phyloP scores from a whole-genome alignment of 306 rosid species.

The Neltuma alba region DNA sequence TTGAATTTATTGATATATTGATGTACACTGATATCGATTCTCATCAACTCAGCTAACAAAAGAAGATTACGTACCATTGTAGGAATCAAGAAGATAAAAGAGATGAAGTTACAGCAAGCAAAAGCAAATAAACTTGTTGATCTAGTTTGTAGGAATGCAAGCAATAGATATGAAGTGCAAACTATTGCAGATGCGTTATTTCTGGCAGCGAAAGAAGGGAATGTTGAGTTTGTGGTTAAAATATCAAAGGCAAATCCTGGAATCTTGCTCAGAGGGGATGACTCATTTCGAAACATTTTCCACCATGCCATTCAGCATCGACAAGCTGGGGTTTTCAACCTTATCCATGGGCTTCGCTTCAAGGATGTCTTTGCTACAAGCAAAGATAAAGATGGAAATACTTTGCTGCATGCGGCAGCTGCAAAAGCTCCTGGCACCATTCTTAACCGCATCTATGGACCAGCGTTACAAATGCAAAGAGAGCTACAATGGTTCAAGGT shows the following conservation, averaged over 20 bases:
- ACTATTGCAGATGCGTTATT: neutral
- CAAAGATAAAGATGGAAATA: rapidly evolving
- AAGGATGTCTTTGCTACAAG: neutral
- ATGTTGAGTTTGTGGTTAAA: neutral
- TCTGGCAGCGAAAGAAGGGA: neutral
- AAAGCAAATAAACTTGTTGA: neutral
- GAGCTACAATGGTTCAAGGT: conserved; percentile 27
- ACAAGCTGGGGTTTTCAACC: too few species aligned
- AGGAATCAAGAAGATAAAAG: conserved; percentile 4
- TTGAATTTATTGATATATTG: too few species aligned
- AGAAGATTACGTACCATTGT: neutral
- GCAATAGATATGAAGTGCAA: neutral
- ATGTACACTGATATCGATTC: too few species aligned
- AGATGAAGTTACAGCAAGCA: neutral
- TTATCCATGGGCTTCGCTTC: neutral
- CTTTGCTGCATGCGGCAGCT: conserved; percentile 18
- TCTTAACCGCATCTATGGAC: conserved; percentile 13
- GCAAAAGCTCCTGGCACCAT: neutral
- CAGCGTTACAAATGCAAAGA: conserved; percentile 31
- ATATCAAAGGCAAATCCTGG: too few species aligned
- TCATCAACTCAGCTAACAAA: neutral
- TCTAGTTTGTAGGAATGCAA: neutral
- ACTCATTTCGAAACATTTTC: too few species aligned
- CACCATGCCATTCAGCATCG: too few species aligned
- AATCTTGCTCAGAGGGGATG: too few species aligned